Evolutionary conservation across 805 yeast genomes (phyloP), one percentile per base, ranked within the genome.

Genomic region (Tetrapisispora nanseiensis): DNA sequence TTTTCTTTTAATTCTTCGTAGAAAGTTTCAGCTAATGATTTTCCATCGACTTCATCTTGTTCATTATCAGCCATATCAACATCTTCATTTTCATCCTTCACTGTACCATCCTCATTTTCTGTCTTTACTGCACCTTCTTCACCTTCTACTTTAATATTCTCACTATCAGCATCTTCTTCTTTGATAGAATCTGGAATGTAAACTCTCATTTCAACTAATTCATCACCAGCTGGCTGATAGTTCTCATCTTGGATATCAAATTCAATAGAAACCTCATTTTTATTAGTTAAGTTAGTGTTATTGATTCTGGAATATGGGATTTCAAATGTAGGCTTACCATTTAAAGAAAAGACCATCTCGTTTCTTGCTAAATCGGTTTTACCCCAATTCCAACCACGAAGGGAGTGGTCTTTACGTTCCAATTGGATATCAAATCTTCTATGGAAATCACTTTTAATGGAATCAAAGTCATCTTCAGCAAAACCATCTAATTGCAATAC

Each of bases 371-470:
- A 76, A 60, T 89, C 95, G 13, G 90, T 72, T 49, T 82, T 79
- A 42, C 99, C 99, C 98, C 98, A 92, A 65, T 92, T 92, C 98
- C 98, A 92, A 26, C 99, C 99, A 67, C 96, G 77, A 50, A 92
- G 68, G 4, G 96, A 83, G 64, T 92, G 98, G 55, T 90, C 97
- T 54, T 73, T 78, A 48, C 75, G 81, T 53, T 92, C 97, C 45
- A 92, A 71, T 43, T 75, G 75, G 33, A 85, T 68, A 43, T 70
- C 71, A 63, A 87, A 86, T 55, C 82, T 75, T 51, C 87, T 71
- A 57, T 83, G 87, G 51, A 92, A 70, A 51, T 89, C 95, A 56
- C 76, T 82, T 62, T 89, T 90, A 56, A 92, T 68, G 46, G 82
- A 72, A 46, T 78, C 77, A 55, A 85, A 82, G 57, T 90, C 96